Conservation (phyloP, 108 stramenopile species). For the Pseudonitzschia multiseries region DNA sequence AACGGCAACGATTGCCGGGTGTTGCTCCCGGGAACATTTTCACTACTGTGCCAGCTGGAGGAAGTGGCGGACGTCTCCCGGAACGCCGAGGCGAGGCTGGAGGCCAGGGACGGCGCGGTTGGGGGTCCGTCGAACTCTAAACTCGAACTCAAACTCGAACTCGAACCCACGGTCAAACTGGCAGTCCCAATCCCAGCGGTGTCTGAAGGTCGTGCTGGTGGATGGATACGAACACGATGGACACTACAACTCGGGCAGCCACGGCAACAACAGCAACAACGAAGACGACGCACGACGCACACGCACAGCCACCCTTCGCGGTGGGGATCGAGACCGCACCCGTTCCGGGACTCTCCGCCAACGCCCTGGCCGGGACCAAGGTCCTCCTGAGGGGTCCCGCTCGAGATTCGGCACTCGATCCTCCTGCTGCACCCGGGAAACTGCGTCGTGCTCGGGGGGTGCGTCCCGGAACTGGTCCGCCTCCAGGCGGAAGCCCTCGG, state of each 20-base stretch:
- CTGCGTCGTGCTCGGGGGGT: constrained; percentile 59
- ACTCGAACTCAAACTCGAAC: constrained; percentile 1
- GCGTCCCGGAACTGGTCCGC: constrained; percentile 46
- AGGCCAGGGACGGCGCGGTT: not conserved
- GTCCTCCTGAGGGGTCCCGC: constrained; percentile 54
- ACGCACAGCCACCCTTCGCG: not conserved
- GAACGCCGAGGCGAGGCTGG: constrained; percentile 47
- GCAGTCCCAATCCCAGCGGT: constrained; percentile 19
- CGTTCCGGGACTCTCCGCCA: constrained; percentile 42
- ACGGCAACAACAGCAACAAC: constrained; percentile 11
- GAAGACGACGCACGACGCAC: not conserved
- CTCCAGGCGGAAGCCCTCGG: constrained; percentile 50
- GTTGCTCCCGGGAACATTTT: constrained; percentile 44
- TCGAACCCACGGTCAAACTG: not conserved
- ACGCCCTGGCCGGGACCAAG: constrained; percentile 55
- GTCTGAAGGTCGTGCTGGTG: constrained; percentile 48
- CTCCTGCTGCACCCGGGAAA: constrained; percentile 57
- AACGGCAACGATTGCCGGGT: constrained; percentile 12
- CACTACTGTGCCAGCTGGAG: constrained; percentile 70
- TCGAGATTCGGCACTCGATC: constrained; percentile 51
- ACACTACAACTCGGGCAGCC: not conserved
- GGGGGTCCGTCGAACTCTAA: not conserved
- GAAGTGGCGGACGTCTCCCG: constrained; percentile 57
- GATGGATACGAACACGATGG: constrained; percentile 42
- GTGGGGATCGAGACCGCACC: constrained; percentile 55